phyloP scores from a whole-genome alignment of 139 green algal genomes.

The Medakamo hakoo region DNA sequence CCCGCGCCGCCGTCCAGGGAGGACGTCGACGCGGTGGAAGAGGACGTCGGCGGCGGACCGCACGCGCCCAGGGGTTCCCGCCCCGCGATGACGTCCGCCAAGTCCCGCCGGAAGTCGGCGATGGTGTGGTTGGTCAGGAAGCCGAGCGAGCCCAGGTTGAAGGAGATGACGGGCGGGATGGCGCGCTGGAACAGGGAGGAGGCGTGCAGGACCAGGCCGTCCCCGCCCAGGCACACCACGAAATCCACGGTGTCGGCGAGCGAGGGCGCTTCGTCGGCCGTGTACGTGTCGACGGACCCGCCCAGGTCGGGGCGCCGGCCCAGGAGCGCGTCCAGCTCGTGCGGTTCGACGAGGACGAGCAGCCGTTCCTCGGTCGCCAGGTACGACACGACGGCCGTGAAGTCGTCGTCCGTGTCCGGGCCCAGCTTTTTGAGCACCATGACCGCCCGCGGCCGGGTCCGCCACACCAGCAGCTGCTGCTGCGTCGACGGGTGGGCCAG shows the following conservation, averaged over 20 bases:
- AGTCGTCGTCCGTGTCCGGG: constrained; percentile 55
- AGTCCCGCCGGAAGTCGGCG: constrained; percentile 43
- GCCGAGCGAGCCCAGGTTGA: constrained; percentile 91
- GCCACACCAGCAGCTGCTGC: constrained; percentile 95
- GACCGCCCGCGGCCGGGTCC: constrained; percentile 53
- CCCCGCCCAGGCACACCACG: constrained; percentile 86
- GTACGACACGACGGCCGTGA: constrained; percentile 38
- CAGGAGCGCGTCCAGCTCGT: constrained; percentile 41
- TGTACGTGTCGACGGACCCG: constrained; percentile 1
- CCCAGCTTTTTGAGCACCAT: constrained; percentile 96
- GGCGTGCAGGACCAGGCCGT: constrained; percentile 92
- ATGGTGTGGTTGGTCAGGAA: constrained; percentile 89
- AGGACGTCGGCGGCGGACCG: no score
- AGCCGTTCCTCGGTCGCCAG: constrained; percentile 52
- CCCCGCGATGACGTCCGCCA: constrained; percentile 68
- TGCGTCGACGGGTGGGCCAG: constrained; percentile 86
- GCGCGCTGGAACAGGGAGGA: constrained; percentile 53
- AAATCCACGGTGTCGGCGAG: constrained; percentile 79
- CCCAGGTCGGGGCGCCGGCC: neutral
- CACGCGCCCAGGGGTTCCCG: constrained; percentile 28
- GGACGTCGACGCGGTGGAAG: constrained; percentile 10
- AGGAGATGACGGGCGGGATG: constrained; percentile 58
- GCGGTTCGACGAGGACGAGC: constrained; percentile 73
- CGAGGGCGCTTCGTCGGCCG: neutral
- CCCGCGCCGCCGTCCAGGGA: constrained; percentile 2